Evolutionary conservation across 257 asterid genomes (phyloP), one percentile per base, ranked within the genome.

Genomic region (Salvia miltiorrhiza): DNA sequence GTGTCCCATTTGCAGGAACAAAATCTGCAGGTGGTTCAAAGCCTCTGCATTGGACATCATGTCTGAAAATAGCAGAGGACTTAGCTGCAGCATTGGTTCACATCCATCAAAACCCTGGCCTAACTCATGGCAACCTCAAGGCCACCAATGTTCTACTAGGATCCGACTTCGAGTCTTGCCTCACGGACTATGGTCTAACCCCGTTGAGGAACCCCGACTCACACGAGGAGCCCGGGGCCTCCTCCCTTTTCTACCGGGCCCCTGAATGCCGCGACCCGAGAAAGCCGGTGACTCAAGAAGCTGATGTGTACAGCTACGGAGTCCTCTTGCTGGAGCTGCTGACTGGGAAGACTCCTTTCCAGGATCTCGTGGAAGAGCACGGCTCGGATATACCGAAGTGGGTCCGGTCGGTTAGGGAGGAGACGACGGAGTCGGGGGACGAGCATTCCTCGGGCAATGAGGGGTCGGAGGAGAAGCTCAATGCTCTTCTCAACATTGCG

Each of bases 31-130:
- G 97, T 62, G 97, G 95, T 72, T 92, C 97, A 21, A 93, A 93
- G 78, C 96, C 99, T 40, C 99, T 94, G 37, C 99, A 94, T 45
- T 94, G 99, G 99, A 94, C 99, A 72, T 94, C 99, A 24, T 91
- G 99, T 73, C 87, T 94, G n/a, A 94, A 94, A 76, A 94, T 91
- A 67, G 97, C 96, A 2, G 97, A 93, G 78, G 99, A 93, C 69
- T 79, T 93, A 52, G 99, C 96, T 2, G 71, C 96, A 1, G 97
- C 95, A 43, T 62, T 93, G 73, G 85, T 85, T 2, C 85, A 87
- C 77, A 94, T 94, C 82, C 99, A 94, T 72, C 97, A 87, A 65
- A 90, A 81, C 60, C 99, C 97, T 0, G 95, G 89, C 43, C 77
- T 91, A 62, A 82, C 87, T 9, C 99, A 94, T 58, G 99, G 99